These are phyloP conservation scores for Lichina pygmaea DNA, from an alignment of 495 filamentous ascomycete genomes.

Conservation along the genomic window DNA sequence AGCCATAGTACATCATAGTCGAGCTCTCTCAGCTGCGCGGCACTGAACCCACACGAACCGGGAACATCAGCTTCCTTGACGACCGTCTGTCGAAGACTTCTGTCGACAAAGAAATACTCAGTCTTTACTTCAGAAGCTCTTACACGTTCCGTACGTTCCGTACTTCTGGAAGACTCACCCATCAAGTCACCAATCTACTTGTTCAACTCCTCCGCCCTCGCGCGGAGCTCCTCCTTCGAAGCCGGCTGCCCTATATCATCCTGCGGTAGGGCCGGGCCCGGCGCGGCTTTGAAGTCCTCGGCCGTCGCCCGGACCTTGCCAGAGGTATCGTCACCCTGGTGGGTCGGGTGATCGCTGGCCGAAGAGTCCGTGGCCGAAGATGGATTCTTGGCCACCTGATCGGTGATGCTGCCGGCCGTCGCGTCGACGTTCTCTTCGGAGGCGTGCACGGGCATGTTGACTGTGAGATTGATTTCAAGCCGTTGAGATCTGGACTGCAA, in stretches of 20 bases:
- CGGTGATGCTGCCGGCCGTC: conserved; percentile 5
- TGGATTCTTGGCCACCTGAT: conserved; percentile 11
- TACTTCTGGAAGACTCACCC: no score
- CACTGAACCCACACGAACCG: no score
- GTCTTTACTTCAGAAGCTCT: no score
- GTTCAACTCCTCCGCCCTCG: conserved; percentile 15
- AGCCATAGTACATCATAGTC: no score
- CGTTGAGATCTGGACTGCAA: no score
- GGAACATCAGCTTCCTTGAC: no score
- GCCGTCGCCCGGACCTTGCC: neutral
- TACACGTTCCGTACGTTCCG: no score
- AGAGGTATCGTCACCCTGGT: neutral
- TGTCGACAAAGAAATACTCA: no score
- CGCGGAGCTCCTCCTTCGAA: conserved; percentile 15
- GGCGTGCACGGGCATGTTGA: conserved; percentile 15
- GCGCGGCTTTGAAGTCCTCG: neutral
- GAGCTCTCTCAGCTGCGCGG: no score
- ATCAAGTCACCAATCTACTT: conserved; percentile 4
- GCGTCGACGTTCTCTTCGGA: conserved; percentile 13
- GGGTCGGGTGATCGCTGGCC: conserved; percentile 6
- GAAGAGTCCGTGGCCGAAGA: conserved; percentile 9
- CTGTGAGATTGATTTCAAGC: neutral
- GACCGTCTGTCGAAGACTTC: no score
- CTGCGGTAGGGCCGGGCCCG: conserved; percentile 4
- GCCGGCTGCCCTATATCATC: conserved; percentile 24